Conservation (phyloP, 1,284 basidiomycete species). For the Irpex rosettiformis region DNA sequence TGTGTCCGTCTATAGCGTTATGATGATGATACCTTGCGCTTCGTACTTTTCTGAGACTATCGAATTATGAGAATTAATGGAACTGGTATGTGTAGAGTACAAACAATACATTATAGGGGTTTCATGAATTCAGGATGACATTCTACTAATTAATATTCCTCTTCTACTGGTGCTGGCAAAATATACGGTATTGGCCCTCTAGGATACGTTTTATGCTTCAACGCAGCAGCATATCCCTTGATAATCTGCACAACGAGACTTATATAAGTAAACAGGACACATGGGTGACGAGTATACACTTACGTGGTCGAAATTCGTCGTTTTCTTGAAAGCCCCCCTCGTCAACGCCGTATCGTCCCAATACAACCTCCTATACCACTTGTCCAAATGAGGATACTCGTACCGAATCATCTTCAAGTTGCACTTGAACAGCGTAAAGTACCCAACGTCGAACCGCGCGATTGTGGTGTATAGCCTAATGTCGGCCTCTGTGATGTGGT, state of each 20-base stretch:
- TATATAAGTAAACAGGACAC: too few species aligned
- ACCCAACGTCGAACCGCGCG: constrained; percentile 82
- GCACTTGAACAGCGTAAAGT: constrained; percentile 92
- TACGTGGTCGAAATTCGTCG: constrained; percentile 87
- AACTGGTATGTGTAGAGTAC: too few species aligned
- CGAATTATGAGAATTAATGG: too few species aligned
- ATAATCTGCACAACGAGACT: neutral
- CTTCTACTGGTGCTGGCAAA: neutral
- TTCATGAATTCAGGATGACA: too few species aligned
- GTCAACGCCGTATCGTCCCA: constrained; percentile 64
- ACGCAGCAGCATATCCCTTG: neutral
- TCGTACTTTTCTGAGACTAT: too few species aligned
- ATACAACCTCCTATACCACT: constrained; percentile 87
- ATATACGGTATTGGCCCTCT: neutral
- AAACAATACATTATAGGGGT: too few species aligned
- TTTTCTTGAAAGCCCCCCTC: constrained; percentile 72
- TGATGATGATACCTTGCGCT: too few species aligned
- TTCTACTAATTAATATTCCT: too few species aligned
- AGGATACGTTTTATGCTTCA: neutral
- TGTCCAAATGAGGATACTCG: constrained; percentile 81
- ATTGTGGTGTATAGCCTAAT: constrained; percentile 89
- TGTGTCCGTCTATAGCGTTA: neutral
- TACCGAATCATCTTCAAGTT: constrained; percentile 77
- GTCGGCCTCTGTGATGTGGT: constrained; percentile 87
- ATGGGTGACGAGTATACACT: constrained; percentile 41